These are phyloP conservation scores for Arachnopeziza araneosa DNA, from an alignment of 2,329 filamentous ascomycete species.

Conservation along the genomic window DNA sequence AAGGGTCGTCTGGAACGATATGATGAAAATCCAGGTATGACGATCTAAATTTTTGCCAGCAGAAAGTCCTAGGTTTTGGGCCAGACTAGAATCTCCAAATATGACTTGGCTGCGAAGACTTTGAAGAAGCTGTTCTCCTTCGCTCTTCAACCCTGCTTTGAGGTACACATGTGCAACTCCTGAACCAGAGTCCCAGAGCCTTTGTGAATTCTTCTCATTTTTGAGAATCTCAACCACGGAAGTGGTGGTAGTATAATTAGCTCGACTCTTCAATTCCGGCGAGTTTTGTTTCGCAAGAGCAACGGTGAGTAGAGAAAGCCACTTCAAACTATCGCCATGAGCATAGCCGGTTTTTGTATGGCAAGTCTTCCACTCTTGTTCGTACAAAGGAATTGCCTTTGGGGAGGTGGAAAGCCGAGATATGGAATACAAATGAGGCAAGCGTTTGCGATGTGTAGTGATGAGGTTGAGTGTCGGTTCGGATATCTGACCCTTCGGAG, in stretches of 20 bases:
- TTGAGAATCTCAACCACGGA: conserved; percentile 35
- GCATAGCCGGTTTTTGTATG: conserved; percentile 9
- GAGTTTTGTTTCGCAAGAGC: conserved; percentile 41
- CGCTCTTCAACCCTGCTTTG: conserved; percentile 36
- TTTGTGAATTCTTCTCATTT: conserved; percentile 38
- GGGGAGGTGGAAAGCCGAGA: conserved; percentile 10
- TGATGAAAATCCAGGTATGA: conserved; percentile 39
- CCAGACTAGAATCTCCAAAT: conserved; percentile 34
- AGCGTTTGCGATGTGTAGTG: conserved; percentile 25
- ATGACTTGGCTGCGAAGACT: conserved; percentile 46
- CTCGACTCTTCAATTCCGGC: conserved; percentile 35
- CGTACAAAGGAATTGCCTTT: conserved; percentile 13
- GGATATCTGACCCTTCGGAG: conserved; percentile 35
- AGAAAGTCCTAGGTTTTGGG: conserved; percentile 22
- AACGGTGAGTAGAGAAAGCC: conserved; percentile 37
- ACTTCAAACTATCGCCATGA: conserved; percentile 18
- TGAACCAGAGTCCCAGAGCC: conserved; percentile 44
- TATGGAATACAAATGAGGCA: conserved; percentile 28
- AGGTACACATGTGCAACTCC: conserved; percentile 38
- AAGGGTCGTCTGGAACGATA: conserved; percentile 39
- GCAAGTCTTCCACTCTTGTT: conserved; percentile 6
- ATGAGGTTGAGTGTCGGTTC: conserved; percentile 2
- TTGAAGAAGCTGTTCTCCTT: conserved; percentile 38
- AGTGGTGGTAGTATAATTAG: conserved; percentile 35
- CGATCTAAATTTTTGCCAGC: conserved; percentile 28